Evolutionary conservation across 306 rosid species (phyloP), one percentile per base, ranked within the genome.

Genomic region (Erythrophleum fordii): DNA sequence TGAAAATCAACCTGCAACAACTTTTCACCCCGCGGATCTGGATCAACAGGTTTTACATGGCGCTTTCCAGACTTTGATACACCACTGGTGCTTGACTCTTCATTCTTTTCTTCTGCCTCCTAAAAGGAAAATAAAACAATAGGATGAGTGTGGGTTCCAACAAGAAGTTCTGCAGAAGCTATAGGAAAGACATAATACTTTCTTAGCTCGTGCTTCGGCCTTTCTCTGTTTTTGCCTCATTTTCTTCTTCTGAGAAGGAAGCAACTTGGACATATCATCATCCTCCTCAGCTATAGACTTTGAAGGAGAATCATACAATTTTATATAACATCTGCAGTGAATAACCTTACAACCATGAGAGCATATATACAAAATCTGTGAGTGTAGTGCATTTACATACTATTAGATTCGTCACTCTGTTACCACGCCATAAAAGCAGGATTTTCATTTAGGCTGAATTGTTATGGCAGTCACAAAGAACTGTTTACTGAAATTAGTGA

Each of bases 41-140:
- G 91, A 84, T 95, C 99, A 25, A 90, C 97, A 82, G 96, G 93
- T 78, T 95, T 95, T 68, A 86, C 94, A 81, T 91, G 87, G 11
- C 93, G 91, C 77, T 95, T 95, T 73, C 99, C 99, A 72, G 96
- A 88, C 85, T 90, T 95, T 2, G 97, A 93, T 49, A 77, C 84
- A 35, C 87, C 87, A 34, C 80, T 70, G 20, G 88, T 79, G 88
- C 83, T 90, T 34, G 83, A 84, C 81, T 95, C 99, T 86, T 90
- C 99, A 73, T 86, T 92, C 83, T 93, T 95, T 72, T 79, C 97
- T 77, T 93, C 98, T 13, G 98, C 97, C 97, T 93, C 98, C 99
- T 95, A 84, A 82, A 72, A 62, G 55, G 61, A 81, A 84, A 39
- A 76, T 72, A 56, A 62, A 83, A 73, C 42, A 72, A 77, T 66